Evolutionary conservation across 2,329 filamentous ascomycete species (phyloP).

Genomic region (Aspergillus pseudoviridinutans): DNA sequence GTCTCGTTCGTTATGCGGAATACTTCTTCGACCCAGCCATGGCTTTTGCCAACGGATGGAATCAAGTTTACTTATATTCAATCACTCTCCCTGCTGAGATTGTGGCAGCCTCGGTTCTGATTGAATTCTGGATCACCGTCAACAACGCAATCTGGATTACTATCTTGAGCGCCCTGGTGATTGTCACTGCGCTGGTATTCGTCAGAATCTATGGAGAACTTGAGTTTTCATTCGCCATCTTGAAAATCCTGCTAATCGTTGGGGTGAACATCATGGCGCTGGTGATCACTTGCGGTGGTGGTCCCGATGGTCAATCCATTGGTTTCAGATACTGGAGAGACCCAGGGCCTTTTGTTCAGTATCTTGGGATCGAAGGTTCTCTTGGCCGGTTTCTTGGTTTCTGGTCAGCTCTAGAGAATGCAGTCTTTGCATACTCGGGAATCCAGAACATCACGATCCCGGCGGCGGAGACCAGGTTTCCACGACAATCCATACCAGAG

Average conservation of each 20-base stretch:
- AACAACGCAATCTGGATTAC: not conserved
- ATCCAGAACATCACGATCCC: slow-evolving; percentile 51
- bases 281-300: slow-evolving; percentile 13
- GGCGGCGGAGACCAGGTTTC: slow-evolving; percentile 51
- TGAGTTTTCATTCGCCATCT: slow-evolving; percentile 13
- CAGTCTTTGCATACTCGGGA: slow-evolving; percentile 23
- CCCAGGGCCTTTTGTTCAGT: slow-evolving; percentile 12
- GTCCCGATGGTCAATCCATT: slow-evolving; percentile 10
- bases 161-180: not conserved
- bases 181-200: not conserved
- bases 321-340: slow-evolving; percentile 15
- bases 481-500: slow-evolving; percentile 50
- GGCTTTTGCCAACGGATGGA: slow-evolving; percentile 36
- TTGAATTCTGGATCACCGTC: not conserved
- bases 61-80: slow-evolving; percentile 31
- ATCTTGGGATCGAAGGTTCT: slow-evolving; percentile 10
- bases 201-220: slow-evolving; percentile 10
- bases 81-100: slow-evolving; percentile 32
- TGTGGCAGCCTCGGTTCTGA: slow-evolving; percentile 26
- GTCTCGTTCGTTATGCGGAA: slow-evolving; percentile 34
- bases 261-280: slow-evolving; percentile 16
- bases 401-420: slow-evolving; percentile 6
- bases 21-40: slow-evolving; percentile 38
- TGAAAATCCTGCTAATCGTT: slow-evolving; percentile 16
- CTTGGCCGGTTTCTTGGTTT: slow-evolving; percentile 19